A percentile compares a stretch with the other conserved stretches of the same genome.
phyloP scores from a whole-genome alignment of 805 yeast species.

The Suhomyces sp. region DNA sequence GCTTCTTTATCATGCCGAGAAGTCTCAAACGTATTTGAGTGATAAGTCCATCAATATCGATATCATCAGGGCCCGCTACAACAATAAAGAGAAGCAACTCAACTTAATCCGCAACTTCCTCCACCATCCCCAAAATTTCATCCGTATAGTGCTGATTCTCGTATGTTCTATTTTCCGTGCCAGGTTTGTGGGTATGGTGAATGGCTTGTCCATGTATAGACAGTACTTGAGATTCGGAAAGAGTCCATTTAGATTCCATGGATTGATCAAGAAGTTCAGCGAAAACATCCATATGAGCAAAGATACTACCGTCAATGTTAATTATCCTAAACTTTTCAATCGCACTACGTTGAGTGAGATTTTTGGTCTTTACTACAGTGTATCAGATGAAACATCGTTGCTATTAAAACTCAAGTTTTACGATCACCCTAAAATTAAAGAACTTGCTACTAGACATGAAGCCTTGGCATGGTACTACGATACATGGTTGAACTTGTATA shows the following conservation, averaged over 20 bases:
- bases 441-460: slow-evolving; percentile 54
- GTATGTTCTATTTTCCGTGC: slow-evolving; percentile 39
- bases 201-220: slow-evolving; percentile 54
- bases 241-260: slow-evolving; percentile 55
- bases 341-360: slow-evolving; percentile 49
- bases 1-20: slow-evolving; percentile 45
- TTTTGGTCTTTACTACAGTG: slow-evolving; percentile 57
- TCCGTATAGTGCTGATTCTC: slow-evolving; percentile 32
- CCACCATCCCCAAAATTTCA: slow-evolving; percentile 36
- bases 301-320: slow-evolving; percentile 9
- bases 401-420: slow-evolving; percentile 54
- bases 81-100: slow-evolving; percentile 29
- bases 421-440: slow-evolving; percentile 19
- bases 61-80: slow-evolving; percentile 29
- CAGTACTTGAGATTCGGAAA: slow-evolving; percentile 70
- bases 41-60: slow-evolving; percentile 33
- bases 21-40: slow-evolving; percentile 32
- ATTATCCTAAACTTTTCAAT: slow-evolving; percentile 27
- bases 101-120: slow-evolving; percentile 34
- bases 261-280: slow-evolving; percentile 31
- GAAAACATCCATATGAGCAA: slow-evolving; percentile 9
- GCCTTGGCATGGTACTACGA: slow-evolving; percentile 68
- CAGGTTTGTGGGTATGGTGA: slow-evolving; percentile 43
- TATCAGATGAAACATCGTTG: slow-evolving; percentile 61
- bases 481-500: slow-evolving; percentile 55